A percentile compares a stretch with the other conserved stretches of the same genome.
Evolutionary conservation across 169 alveolate genomes (phyloP).

Genomic region (Eimeria sp.): DNA sequence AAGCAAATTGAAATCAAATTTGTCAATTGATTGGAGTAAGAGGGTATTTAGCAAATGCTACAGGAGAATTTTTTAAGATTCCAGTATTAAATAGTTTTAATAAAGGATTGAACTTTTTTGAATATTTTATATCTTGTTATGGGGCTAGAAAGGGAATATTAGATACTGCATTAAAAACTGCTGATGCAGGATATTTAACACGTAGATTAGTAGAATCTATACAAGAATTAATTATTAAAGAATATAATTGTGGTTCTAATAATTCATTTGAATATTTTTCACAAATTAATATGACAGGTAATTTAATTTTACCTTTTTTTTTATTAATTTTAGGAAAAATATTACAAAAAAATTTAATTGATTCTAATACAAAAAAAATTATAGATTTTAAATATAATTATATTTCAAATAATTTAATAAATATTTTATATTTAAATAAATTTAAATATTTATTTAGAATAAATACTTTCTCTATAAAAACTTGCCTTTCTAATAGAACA

Average conservation of each 20-base stretch:
- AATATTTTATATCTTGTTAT: slow-evolving; percentile 84
- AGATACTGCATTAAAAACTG: slow-evolving; percentile 84
- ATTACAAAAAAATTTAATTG: slow-evolving; percentile 1
- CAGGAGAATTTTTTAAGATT: slow-evolving; percentile 19
- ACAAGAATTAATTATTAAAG: slow-evolving; percentile 80
- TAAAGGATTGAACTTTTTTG: slow-evolving; percentile 83
- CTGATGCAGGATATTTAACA: slow-evolving; percentile 86
- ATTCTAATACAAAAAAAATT: neutral
- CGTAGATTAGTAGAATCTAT: slow-evolving; percentile 83
- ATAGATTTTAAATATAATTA: slow-evolving; percentile 37
- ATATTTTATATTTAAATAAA: slow-evolving; percentile 24
- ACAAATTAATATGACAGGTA: slow-evolving; percentile 25
- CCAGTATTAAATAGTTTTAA: slow-evolving; percentile 78
- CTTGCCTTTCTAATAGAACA: slow-evolving; percentile 75
- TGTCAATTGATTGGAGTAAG: slow-evolving; percentile 76
- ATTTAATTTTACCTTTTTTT: slow-evolving; percentile 55
- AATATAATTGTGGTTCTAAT: slow-evolving; percentile 79
- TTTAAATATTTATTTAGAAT: slow-evolving; percentile 70
- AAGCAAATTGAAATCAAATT: slow-evolving; percentile 84
- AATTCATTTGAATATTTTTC: slow-evolving; percentile 25
- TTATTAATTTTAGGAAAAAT: slow-evolving; percentile 26
- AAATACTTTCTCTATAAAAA: slow-evolving; percentile 43
- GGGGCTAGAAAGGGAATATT: slow-evolving; percentile 84
- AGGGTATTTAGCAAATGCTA: slow-evolving; percentile 78
- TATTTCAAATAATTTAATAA: slow-evolving; percentile 14